Conservation (phyloP, 495 filamentous ascomycete genomes). For the Coniosporium apollinis region DNA sequence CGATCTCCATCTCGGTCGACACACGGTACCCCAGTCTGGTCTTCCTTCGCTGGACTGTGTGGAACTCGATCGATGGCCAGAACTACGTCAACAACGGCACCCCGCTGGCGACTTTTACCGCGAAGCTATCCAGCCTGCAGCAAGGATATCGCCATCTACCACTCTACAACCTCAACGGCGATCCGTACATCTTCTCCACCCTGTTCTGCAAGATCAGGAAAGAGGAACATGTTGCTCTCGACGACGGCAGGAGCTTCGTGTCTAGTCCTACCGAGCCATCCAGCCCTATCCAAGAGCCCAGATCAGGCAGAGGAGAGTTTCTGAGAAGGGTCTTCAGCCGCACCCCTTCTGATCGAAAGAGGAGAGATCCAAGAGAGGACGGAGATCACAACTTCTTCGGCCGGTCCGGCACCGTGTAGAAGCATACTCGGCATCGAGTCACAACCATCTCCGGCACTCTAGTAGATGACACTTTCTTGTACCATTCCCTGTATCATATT, state of each 20-base stretch:
- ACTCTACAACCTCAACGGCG: constrained; percentile 74
- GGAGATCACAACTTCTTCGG: too few species aligned
- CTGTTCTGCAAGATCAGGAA: constrained; percentile 77
- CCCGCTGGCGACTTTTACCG: constrained; percentile 76
- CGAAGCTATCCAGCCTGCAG: constrained; percentile 74
- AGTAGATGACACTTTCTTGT: too few species aligned
- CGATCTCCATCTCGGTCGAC: constrained; percentile 57
- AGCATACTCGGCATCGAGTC: too few species aligned
- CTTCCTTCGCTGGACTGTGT: constrained; percentile 87
- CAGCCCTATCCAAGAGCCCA: background rate
- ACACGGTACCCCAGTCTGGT: constrained; percentile 87
- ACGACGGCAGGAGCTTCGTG: constrained; percentile 3
- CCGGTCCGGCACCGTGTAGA: too few species aligned
- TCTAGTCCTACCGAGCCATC: constrained; percentile 1
- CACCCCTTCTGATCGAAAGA: constrained; percentile 11
- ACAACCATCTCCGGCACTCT: too few species aligned
- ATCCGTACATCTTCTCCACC: constrained; percentile 86
- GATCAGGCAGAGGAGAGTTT: constrained; percentile 6
- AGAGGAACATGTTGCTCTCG: constrained; percentile 35
- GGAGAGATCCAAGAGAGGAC: too few species aligned
- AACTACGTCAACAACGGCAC: constrained; percentile 37
- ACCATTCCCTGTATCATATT: too few species aligned
- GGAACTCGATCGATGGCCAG: constrained; percentile 56
- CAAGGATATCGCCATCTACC: constrained; percentile 94
- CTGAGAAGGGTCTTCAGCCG: constrained; percentile 9